phyloP scores from a whole-genome alignment of 2,329 filamentous ascomycete species.

The Dactylellina leptospora region DNA sequence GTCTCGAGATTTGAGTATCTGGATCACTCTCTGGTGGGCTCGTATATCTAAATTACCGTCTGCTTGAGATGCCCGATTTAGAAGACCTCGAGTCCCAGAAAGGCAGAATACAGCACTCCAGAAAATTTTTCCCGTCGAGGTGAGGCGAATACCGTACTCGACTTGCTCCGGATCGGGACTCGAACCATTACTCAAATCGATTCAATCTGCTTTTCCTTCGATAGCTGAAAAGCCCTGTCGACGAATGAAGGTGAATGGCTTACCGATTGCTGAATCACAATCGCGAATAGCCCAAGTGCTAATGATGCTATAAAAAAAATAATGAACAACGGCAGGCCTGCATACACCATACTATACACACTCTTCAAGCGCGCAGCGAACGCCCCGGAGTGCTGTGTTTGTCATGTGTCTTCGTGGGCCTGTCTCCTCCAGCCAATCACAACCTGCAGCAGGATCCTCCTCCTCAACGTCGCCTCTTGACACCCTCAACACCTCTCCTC shows the following conservation, averaged over 20 bases:
- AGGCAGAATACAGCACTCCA: conserved; percentile 41
- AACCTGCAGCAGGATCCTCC: conserved; percentile 6
- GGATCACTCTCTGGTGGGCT: conserved; percentile 22
- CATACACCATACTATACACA: background rate
- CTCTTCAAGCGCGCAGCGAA: background rate
- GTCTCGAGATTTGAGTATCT: conserved; percentile 49
- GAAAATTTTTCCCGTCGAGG: conserved; percentile 29
- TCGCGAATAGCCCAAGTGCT: background rate
- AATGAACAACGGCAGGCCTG: background rate
- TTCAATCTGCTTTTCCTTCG: background rate
- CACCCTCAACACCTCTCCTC: conserved; percentile 7
- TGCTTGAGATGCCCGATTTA: conserved; percentile 52
- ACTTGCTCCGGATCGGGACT: too few relatives aligned
- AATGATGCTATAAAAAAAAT: conserved; percentile 7
- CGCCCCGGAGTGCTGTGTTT: too few relatives aligned
- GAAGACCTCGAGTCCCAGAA: conserved; percentile 40
- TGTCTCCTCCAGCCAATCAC: conserved; percentile 23
- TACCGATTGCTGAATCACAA: conserved; percentile 20
- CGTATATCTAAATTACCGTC: conserved; percentile 44
- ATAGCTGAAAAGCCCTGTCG: conserved; percentile 13
- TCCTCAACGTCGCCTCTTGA: conserved; percentile 12
- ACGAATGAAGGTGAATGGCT: conserved; percentile 8
- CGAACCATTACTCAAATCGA: background rate
- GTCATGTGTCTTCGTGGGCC: conserved; percentile 27
- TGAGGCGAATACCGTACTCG: too few relatives aligned